These are phyloP conservation scores for Hebeloma cylindrosporum DNA, from an alignment of 768 basidiomycete genomes.

Conservation along the genomic window DNA sequence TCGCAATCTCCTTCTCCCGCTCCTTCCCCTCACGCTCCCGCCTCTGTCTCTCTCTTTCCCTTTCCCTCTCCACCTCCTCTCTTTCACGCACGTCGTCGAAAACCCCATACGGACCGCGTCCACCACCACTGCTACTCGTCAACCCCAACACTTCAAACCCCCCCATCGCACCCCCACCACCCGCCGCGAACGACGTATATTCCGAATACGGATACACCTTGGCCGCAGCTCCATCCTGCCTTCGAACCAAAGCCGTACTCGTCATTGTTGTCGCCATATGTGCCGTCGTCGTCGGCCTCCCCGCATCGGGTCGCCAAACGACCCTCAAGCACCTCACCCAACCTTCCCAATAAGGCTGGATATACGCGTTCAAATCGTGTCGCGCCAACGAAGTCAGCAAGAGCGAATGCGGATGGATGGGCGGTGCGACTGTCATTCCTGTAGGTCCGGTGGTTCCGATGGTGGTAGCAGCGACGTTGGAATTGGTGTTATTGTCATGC, in stretches of 20 bases:
- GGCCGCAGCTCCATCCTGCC: too few relatives aligned
- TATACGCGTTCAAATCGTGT: too few relatives aligned
- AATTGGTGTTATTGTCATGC: too few relatives aligned
- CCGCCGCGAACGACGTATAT: constrained; percentile 1
- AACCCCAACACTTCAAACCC: constrained; percentile 1
- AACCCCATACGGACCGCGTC: constrained; percentile 15
- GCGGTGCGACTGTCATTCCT: too few relatives aligned
- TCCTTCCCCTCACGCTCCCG: neutral
- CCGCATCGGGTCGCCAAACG: neutral
- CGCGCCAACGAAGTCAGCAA: too few relatives aligned
- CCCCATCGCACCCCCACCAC: constrained; percentile 2
- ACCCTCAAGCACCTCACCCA: constrained; percentile 52
- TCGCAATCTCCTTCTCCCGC: neutral
- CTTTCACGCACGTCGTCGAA: constrained; percentile 16
- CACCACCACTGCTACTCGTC: neutral
- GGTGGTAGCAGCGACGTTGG: too few relatives aligned
- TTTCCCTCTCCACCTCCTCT: constrained; percentile 2
- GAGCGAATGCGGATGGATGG: too few relatives aligned
- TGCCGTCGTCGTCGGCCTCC: neutral
- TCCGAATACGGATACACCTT: too few relatives aligned
- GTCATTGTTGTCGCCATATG: neutral
- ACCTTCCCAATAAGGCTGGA: constrained; percentile 60
- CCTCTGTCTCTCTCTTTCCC: constrained; percentile 1
- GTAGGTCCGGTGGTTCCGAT: too few relatives aligned
- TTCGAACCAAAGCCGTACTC: too few relatives aligned